These are phyloP conservation scores for Penicillium samsonianum DNA, from an alignment of 495 filamentous ascomycete species.

Conservation along the genomic window DNA sequence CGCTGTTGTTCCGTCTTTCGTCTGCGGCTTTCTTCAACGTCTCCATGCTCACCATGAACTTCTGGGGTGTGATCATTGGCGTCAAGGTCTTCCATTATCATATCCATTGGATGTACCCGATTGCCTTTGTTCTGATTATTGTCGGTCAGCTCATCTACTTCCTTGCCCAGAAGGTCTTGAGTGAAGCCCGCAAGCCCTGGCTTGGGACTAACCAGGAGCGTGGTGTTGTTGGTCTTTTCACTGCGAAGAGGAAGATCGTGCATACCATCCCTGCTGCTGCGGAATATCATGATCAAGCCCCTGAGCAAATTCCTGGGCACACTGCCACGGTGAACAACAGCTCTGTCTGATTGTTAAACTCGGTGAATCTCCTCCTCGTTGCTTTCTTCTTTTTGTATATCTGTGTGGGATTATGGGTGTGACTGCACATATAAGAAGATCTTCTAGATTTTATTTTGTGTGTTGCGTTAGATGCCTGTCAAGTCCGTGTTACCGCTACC, in stretches of 20 bases:
- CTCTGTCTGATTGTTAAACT: conserved; percentile 11
- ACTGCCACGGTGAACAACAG: conserved; percentile 16
- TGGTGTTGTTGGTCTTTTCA: conserved; percentile 81
- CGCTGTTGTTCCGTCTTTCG: conserved; percentile 82
- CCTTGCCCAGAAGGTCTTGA: conserved; percentile 68
- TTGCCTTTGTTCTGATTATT: conserved; percentile 91
- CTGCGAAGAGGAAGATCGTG: conserved; percentile 78
- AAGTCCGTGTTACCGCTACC: not conserved
- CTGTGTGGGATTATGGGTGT: not conserved
- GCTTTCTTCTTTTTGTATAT: not conserved
- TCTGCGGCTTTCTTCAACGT: conserved; percentile 97
- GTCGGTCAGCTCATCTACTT: conserved; percentile 82
- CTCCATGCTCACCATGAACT: conserved; percentile 88
- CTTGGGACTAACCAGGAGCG: conserved; percentile 79
- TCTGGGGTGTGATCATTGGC: conserved; percentile 94
- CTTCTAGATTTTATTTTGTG: not conserved
- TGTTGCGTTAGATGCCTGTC: not conserved
- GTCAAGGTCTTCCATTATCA: conserved; percentile 76
- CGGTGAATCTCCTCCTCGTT: not conserved
- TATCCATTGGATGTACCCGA: conserved; percentile 90
- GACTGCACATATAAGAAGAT: not conserved
- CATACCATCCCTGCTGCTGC: conserved; percentile 17
- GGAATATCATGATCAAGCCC: conserved; percentile 10
- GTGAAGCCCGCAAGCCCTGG: conserved; percentile 96
- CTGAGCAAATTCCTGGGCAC: conserved; percentile 2